Percentiles rank a stretch among this genome's conserved stretches.
phyloP scores from a whole-genome alignment of 495 filamentous ascomycete species.

The Penicillium coffeae region DNA sequence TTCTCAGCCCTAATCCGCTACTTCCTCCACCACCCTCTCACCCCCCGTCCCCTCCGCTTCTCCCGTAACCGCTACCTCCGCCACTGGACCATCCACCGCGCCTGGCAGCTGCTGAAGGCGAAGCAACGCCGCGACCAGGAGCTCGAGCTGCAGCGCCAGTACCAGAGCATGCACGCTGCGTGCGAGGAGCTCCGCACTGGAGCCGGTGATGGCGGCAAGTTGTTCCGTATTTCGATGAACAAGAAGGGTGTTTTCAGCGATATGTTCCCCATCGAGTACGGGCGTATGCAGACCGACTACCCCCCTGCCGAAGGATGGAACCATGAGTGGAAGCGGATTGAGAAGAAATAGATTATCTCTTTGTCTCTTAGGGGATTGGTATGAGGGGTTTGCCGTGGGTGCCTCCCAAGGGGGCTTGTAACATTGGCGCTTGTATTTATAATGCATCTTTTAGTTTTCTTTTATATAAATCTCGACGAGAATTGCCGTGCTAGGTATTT shows the following conservation, averaged over 20 bases:
- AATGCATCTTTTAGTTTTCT: slow-evolving; percentile 20
- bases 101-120: slow-evolving; percentile 72
- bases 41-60: slow-evolving; percentile 78
- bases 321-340: slow-evolving; percentile 51
- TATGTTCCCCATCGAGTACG: slow-evolving; percentile 82
- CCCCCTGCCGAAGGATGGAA: slow-evolving; percentile 74
- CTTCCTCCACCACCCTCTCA: slow-evolving; percentile 59
- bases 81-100: slow-evolving; percentile 99
- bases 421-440: slow-evolving; percentile 29
- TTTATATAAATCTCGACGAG: no score
- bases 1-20: slow-evolving; percentile 58
- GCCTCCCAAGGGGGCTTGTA: slow-evolving; percentile 9
- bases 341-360: slow-evolving; percentile 18
- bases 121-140: slow-evolving; percentile 57
- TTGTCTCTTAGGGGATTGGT: slow-evolving; percentile 18
- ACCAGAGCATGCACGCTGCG: slow-evolving; percentile 72
- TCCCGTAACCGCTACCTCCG: slow-evolving; percentile 82
- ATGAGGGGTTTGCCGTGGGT: not conserved
- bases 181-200: slow-evolving; percentile 77
- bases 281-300: slow-evolving; percentile 73
- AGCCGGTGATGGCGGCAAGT: slow-evolving; percentile 66
- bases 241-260: slow-evolving; percentile 71
- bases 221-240: slow-evolving; percentile 80
- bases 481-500: no score
- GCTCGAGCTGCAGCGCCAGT: slow-evolving; percentile 65